Percentiles rank a stretch among this genome's conserved stretches.
Evolutionary conservation across 169 alveolate genomes (phyloP).

Genomic region (Cryptosporidium canis): DNA sequence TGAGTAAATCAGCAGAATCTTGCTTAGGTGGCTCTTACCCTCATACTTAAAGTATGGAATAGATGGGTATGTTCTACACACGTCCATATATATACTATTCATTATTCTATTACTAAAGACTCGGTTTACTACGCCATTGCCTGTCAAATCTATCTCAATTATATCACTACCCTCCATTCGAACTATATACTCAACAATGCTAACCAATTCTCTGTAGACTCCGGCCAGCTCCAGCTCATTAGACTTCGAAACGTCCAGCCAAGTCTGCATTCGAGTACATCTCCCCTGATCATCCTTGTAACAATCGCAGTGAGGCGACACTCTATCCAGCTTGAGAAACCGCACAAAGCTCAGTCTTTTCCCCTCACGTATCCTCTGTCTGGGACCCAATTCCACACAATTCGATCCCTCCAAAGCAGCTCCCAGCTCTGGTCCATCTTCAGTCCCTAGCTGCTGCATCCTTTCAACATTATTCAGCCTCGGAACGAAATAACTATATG

Average conservation of each 20-base stretch:
- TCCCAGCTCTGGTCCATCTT: background rate
- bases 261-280: slow-evolving; percentile 45
- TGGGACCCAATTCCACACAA: background rate
- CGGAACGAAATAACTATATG: slow-evolving; percentile 55
- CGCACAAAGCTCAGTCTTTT: slow-evolving; percentile 20
- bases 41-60: slow-evolving; percentile 31
- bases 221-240: background rate
- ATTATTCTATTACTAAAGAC: slow-evolving; percentile 26
- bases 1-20: slow-evolving; percentile 38
- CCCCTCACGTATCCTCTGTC: background rate
- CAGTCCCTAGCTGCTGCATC: background rate
- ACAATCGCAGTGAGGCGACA: slow-evolving; percentile 56
- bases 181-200: slow-evolving; percentile 12
- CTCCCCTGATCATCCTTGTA: slow-evolving; percentile 36
- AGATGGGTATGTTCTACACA: slow-evolving; percentile 71
- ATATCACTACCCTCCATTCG: slow-evolving; percentile 23
- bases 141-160: background rate
- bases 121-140: background rate
- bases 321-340: background rate
- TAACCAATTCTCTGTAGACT: slow-evolving; percentile 25
- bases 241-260: slow-evolving; percentile 29
- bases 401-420: background rate
- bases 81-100: slow-evolving; percentile 70
- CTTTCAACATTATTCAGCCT: slow-evolving; percentile 16
- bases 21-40: slow-evolving; percentile 33